phyloP scores from a whole-genome alignment of 805 yeast genomes.

The Ogataea nakhonphanomensis region DNA sequence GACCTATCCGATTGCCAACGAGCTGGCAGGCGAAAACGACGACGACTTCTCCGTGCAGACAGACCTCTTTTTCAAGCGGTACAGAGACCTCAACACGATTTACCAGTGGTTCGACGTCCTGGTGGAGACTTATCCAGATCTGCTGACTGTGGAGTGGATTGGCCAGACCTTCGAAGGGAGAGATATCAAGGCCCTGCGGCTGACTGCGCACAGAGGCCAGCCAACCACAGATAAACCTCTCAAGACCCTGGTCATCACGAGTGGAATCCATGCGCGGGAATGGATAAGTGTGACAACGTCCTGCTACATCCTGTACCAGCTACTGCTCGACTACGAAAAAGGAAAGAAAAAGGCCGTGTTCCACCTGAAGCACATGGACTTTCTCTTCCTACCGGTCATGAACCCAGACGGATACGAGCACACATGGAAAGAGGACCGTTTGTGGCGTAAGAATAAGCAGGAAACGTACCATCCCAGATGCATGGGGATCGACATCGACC shows the following conservation, averaged over 20 bases:
- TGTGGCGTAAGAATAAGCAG: conserved; percentile 90
- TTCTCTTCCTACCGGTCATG: conserved; percentile 74
- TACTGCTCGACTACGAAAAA: conserved; percentile 45
- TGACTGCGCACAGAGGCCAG: conserved; percentile 43
- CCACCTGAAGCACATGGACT: conserved; percentile 59
- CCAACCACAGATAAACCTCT: conserved; percentile 30
- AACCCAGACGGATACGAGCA: conserved; percentile 91
- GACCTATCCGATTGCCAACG: conserved; percentile 40
- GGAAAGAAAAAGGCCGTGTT: conserved; percentile 38
- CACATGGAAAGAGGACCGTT: conserved; percentile 74
- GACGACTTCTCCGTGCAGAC: conserved; percentile 13
- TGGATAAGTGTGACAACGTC: conserved; percentile 79
- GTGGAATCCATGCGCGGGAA: conserved; percentile 88
- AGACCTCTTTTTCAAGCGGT: conserved; percentile 67
- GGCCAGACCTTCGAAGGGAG: conserved; percentile 79
- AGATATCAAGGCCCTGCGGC: conserved; percentile 61
- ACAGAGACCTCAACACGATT: conserved; percentile 63
- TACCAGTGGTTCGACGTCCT: conserved; percentile 69
- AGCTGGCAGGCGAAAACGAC: conserved; percentile 1
- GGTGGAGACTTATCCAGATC: conserved; percentile 57
- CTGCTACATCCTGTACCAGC: conserved; percentile 49
- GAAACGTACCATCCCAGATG: conserved; percentile 64
- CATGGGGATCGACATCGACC: conserved; percentile 83
- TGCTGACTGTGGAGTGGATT: conserved; percentile 59
- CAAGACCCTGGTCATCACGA: conserved; percentile 70